A percentile compares a stretch with the other conserved stretches of the same genome.
These are phyloP conservation scores for Penicillium fimorum DNA, from an alignment of 495 filamentous ascomycete species.

Conservation along the genomic window DNA sequence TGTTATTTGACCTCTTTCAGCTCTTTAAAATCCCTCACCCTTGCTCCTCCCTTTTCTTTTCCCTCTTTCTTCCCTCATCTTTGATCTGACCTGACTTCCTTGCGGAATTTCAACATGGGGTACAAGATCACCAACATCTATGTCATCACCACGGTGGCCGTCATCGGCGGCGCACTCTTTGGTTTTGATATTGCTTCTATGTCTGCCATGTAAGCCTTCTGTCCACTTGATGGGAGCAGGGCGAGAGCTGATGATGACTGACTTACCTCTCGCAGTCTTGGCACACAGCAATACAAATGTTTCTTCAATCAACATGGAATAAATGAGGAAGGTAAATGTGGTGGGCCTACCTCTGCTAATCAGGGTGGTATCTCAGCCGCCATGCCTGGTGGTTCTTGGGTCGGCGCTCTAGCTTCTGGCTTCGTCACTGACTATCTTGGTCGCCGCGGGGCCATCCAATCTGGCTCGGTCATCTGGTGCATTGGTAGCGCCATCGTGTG, in stretches of 20 bases:
- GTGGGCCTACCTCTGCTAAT: slow-evolving; percentile 46
- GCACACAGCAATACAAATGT: slow-evolving; percentile 54
- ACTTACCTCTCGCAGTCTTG: slow-evolving; percentile 23
- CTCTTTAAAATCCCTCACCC: slow-evolving; percentile 1
- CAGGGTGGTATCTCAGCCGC: slow-evolving; percentile 62
- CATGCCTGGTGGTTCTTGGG: slow-evolving; percentile 72
- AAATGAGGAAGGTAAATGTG: slow-evolving; percentile 36
- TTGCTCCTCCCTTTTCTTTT: not conserved
- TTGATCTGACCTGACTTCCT: not conserved
- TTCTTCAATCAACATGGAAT: slow-evolving; percentile 55
- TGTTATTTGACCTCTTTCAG: not conserved
- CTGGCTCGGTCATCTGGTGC: slow-evolving; percentile 61
- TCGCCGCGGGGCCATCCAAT: slow-evolving; percentile 62
- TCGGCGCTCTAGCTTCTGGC: slow-evolving; percentile 64
- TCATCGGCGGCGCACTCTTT: slow-evolving; percentile 61
- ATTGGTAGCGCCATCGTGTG: slow-evolving; percentile 66
- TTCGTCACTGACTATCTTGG: slow-evolving; percentile 63
- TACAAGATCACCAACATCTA: slow-evolving; percentile 33
- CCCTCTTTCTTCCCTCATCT: not conserved
- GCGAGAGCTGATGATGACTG: not conserved
- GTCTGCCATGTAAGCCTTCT: slow-evolving; percentile 58
- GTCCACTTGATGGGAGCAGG: not conserved
- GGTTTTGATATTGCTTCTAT: slow-evolving; percentile 74
- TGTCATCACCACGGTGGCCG: slow-evolving; percentile 32
- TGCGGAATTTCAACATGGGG: slow-evolving; percentile 15